These are phyloP conservation scores for Amanita rubescens DNA, from an alignment of 768 basidiomycete species.

Conservation along the genomic window DNA sequence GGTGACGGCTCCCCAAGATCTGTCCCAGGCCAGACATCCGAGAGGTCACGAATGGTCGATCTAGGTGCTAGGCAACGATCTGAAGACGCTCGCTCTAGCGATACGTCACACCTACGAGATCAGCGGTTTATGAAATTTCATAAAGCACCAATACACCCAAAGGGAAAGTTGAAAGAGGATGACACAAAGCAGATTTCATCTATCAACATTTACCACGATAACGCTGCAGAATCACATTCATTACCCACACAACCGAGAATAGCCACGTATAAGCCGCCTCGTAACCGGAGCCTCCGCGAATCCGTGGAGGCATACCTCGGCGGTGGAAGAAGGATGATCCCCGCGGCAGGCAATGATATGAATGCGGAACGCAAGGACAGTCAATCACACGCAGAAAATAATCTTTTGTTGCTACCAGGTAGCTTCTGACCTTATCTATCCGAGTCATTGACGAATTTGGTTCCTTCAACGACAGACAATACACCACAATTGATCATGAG, in stretches of 20 bases:
- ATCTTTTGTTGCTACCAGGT: not conserved
- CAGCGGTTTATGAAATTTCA: not conserved
- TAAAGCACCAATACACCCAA: not conserved
- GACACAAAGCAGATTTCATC: not conserved
- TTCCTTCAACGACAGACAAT: not conserved
- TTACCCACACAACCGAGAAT: slow-evolving; percentile 7
- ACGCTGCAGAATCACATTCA: not conserved
- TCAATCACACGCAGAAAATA: not conserved
- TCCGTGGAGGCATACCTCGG: slow-evolving; percentile 43
- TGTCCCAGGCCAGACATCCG: not conserved
- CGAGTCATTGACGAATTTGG: not conserved
- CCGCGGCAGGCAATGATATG: not conserved
- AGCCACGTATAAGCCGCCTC: slow-evolving; percentile 16
- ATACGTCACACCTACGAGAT: not conserved
- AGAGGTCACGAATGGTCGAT: not conserved
- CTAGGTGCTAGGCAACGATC: not conserved
- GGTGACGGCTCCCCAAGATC: not conserved
- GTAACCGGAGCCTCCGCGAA: slow-evolving; percentile 36
- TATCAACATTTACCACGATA: not conserved
- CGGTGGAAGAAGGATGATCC: slow-evolving; percentile 1
- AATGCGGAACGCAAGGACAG: not conserved
- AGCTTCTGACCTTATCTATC: not conserved
- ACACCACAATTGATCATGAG: not conserved
- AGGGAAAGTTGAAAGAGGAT: slow-evolving; percentile 3
- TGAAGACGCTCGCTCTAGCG: not conserved